Evolutionary conservation across 1,139 yeast species (phyloP), one percentile per base, ranked within the genome.

Genomic region (Protomyces macrosporus): DNA sequence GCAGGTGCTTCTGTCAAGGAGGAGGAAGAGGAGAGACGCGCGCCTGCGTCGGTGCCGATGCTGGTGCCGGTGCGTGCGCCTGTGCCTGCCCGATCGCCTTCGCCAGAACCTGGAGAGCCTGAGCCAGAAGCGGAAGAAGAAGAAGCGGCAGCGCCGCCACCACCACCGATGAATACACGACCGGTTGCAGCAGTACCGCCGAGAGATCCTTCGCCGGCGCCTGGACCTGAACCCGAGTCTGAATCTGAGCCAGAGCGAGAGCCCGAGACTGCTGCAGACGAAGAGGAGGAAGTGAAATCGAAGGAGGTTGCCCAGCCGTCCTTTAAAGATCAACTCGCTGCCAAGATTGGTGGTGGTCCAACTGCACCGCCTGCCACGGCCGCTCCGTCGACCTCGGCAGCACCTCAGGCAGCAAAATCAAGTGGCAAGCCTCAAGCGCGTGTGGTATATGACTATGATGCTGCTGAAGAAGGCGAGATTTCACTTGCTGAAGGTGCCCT

Each of bases 401-500:
- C 60, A 37, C 65, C 63, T 12, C 59, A 48, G 32, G 65, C 64
- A 7, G 6, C 23, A 4, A 57, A 37, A 4, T 65, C 69, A 52
- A 63, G 66, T 16, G 56, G 54, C 64, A 71, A 65, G 57, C 67
- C 70, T 16, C 68, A 78, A 37, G 95, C 93, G 1, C 70, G 81
- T 61, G 93, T 87, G 4, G 83, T 83, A 68, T 85, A 84, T 71
- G 86, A 84, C 63, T 86, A 86, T 70, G 87, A 81, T 68, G 84
- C 85, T 71, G 90, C 84, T 67, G 95, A 87, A 72, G 91, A 86
- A 65, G 86, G 87, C 70, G 95, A 87, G 73, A 81, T 87, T 65
- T 81, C 80, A 0, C 82, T 87, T 62, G 78, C 69, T 16, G 91
- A 85, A 71, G 90, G 88, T 63, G 93, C 87, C 68, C 71, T 75